Percentiles rank a stretch among this genome's conserved stretches.
Conservation (phyloP, 768 basidiomycete species). For the Lepiota brunneoincarnata region DNA sequence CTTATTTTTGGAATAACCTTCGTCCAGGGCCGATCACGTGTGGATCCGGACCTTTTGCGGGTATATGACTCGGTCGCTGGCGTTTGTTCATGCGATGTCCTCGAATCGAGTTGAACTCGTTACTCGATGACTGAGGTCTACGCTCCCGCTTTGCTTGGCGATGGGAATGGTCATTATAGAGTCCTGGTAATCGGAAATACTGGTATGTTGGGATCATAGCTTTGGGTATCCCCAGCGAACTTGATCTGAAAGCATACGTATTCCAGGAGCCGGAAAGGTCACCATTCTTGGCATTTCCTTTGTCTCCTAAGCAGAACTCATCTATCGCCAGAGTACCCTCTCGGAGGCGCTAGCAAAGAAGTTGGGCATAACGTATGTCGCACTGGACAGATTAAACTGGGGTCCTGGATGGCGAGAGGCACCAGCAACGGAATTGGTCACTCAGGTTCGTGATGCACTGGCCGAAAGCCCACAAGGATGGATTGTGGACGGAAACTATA, state of each 20-base stretch:
- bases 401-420: constrained; percentile 43
- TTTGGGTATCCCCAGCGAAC: no score
- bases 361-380: constrained; percentile 42
- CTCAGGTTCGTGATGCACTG: constrained; percentile 27
- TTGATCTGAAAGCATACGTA: neutral
- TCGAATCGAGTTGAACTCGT: no score
- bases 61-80: no score
- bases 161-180: constrained; percentile 41
- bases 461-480: constrained; percentile 37
- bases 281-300: neutral
- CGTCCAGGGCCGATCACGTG: no score
- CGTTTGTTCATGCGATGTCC: no score
- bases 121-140: neutral
- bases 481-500: constrained; percentile 53
- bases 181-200: constrained; percentile 51
- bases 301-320: neutral
- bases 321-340: constrained; percentile 42
- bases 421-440: constrained; percentile 27
- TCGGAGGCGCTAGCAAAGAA: constrained; percentile 37
- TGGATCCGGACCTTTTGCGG: no score
- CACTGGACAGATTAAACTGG: constrained; percentile 49
- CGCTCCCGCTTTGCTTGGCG: constrained; percentile 36
- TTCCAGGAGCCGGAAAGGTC: constrained; percentile 30
- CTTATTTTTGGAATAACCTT: no score
- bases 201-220: constrained; percentile 32